Percentiles rank a stretch among this genome's conserved stretches.
phyloP scores from a whole-genome alignment of 2,329 filamentous ascomycete species.

The Colletotrichum lindemuthianum region DNA sequence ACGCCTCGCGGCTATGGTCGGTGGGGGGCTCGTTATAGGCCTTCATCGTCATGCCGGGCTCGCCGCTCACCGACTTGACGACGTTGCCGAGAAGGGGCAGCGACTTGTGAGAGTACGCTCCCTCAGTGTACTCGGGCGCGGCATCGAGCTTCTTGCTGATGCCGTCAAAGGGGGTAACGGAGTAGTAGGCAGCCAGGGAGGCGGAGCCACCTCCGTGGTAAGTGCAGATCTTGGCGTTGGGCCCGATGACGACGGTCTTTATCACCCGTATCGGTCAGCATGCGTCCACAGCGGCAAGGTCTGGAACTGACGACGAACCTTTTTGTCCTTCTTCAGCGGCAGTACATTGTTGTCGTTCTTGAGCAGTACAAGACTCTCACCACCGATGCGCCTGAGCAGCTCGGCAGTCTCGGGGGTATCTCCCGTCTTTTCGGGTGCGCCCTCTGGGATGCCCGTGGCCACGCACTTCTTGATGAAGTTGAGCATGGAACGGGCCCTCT shows the following conservation, averaged over 20 bases:
- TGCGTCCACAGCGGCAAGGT: neutral
- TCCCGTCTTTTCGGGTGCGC: conserved; percentile 61
- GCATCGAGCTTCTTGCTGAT: conserved; percentile 65
- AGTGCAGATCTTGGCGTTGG: conserved; percentile 65
- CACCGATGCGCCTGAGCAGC: conserved; percentile 72
- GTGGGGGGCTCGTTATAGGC: conserved; percentile 69
- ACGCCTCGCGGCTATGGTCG: conserved; percentile 54
- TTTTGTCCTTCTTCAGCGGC: conserved; percentile 71
- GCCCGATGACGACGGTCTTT: conserved; percentile 64
- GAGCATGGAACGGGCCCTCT: conserved; percentile 66
- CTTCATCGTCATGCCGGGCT: conserved; percentile 68
- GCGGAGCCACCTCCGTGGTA: conserved; percentile 75
- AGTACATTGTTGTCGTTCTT: conserved; percentile 75
- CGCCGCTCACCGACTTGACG: conserved; percentile 61
- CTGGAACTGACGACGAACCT: conserved; percentile 45
- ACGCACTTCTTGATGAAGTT: conserved; percentile 68
- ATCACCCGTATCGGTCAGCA: conserved; percentile 7
- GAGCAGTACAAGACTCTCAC: conserved; percentile 76
- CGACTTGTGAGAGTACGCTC: conserved; percentile 72
- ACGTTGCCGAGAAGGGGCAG: conserved; percentile 67
- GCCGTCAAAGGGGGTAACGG: conserved; percentile 77
- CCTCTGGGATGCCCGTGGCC: conserved; percentile 63
- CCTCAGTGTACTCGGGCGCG: conserved; percentile 63
- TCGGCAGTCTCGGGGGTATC: conserved; percentile 71
- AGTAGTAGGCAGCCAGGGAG: conserved; percentile 69